Evolutionary conservation across 371 early-diverging fungal species (phyloP).

Genomic region (Mortierella sp.): DNA sequence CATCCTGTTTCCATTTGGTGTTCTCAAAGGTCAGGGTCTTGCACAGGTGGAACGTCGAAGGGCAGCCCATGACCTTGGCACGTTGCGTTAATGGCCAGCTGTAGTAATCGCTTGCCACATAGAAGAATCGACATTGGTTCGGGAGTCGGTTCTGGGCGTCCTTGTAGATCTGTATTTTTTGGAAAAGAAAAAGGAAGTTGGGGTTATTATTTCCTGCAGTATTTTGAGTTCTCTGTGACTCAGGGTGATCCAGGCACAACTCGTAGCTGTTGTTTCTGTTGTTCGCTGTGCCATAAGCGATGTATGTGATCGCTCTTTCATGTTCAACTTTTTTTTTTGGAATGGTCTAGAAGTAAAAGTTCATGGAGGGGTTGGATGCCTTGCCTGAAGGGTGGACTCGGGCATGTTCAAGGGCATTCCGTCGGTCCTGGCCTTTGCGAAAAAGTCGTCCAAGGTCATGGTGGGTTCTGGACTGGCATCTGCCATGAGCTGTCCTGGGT

Average conservation of each 20-base stretch:
- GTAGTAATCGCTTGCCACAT: constrained; percentile 69
- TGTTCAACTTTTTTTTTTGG: neutral
- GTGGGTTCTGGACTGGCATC: constrained; percentile 33
- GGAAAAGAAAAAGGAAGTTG: neutral
- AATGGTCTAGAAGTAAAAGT: too few relatives aligned
- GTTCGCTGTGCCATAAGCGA: neutral
- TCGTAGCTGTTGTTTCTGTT: neutral
- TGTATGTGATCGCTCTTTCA: neutral
- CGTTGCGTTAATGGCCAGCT: constrained; percentile 69
- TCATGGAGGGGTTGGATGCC: neutral
- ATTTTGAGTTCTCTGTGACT: neutral
- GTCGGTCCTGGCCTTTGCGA: constrained; percentile 24
- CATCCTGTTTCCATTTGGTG: constrained; percentile 63
- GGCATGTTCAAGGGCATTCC: constrained; percentile 27
- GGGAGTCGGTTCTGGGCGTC: constrained; percentile 41
- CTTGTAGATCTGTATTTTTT: constrained; percentile 32
- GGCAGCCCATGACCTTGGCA: constrained; percentile 65
- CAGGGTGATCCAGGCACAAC: neutral
- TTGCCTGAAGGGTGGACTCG: constrained; percentile 42
- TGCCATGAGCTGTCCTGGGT: constrained; percentile 33
- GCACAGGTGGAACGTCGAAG: constrained; percentile 74
- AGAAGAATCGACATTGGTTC: constrained; percentile 58
- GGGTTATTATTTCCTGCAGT: neutral
- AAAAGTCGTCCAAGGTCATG: constrained; percentile 40
- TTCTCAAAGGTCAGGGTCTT: constrained; percentile 79